A percentile compares a stretch with the other conserved stretches of the same genome.
Evolutionary conservation across 805 yeast species (phyloP).

Genomic region (Saccharomycopsis fibuligera): DNA sequence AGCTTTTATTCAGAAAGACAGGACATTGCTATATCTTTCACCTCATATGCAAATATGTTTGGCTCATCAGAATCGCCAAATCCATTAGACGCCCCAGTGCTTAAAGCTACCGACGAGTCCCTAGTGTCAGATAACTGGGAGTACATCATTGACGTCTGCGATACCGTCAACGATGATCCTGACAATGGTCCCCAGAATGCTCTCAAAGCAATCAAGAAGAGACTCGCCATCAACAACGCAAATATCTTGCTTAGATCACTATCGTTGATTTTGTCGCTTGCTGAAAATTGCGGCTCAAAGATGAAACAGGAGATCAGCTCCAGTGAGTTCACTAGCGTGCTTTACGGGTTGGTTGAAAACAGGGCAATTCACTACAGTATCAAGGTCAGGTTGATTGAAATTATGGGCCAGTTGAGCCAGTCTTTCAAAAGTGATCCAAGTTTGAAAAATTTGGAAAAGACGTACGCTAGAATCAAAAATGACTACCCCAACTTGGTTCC

Average conservation of each 20-base stretch:
- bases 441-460: slow-evolving; percentile 59
- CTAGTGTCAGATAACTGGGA: slow-evolving; percentile 66
- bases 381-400: slow-evolving; percentile 37
- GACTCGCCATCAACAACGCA: slow-evolving; percentile 50
- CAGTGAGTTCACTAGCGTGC: slow-evolving; percentile 39
- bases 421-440: slow-evolving; percentile 73
- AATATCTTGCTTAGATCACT: slow-evolving; percentile 59
- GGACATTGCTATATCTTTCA: not conserved
- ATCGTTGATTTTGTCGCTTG: slow-evolving; percentile 50
- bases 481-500: slow-evolving; percentile 35
- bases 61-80: slow-evolving; percentile 8
- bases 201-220: slow-evolving; percentile 38
- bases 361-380: slow-evolving; percentile 57
- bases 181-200: slow-evolving; percentile 46
- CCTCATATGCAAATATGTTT: slow-evolving; percentile 3
- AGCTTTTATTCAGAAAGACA: not conserved
- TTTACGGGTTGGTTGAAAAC: slow-evolving; percentile 47
- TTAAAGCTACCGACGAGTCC: slow-evolving; percentile 57
- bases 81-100: slow-evolving; percentile 7
- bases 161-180: slow-evolving; percentile 54
- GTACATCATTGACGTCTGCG: slow-evolving; percentile 58
- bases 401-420: slow-evolving; percentile 39
- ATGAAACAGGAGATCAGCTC: slow-evolving; percentile 59
- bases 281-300: slow-evolving; percentile 73
- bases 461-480: slow-evolving; percentile 42